Evolutionary conservation across 345 rosid genomes (phyloP), one percentile per base, ranked within the genome.

Genomic region (Raphanus sativus): DNA sequence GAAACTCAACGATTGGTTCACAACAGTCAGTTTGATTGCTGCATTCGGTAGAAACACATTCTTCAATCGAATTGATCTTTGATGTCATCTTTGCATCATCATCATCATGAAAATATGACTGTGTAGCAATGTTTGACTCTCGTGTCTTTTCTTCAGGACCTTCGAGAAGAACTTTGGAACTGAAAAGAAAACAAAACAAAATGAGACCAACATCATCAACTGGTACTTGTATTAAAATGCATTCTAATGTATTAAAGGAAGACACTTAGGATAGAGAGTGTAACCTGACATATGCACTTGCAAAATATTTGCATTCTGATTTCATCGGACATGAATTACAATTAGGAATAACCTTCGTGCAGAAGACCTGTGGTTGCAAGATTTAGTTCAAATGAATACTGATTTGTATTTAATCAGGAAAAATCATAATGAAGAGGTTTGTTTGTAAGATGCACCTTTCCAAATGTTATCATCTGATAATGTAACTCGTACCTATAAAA

Each of bases 271-370:
- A 25, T 9, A 9, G 0, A 33, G 6, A 24, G 7, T 38, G 15
- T 70, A 67, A 93, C 98, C 97, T 93, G 55, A 88, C 90, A 81
- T 77, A 77, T 82, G 89, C 87, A 85, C 94, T 90, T 2, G 90
- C 91, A 83, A 86, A 94, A 67, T 91, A 89, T 80, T 79, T 89
- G 78, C 98, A 94, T 2, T 87, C 87, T 62, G 85, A 90, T 50
- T 81, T 87, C 85, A 93, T 80, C 3, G 98, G 98, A 79, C 97
- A 93, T 0, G 87, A 90, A 7, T 87, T 86, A 82, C 98, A 91
- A 34, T 89, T 91, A 11, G 98, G 98, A 42, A 83, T 81, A 74
- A 17, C 81, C 68, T 89, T 91, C 33, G 96, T 89, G 70, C 96
- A 93, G 28, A 87, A 86, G 25, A 90, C 91, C 96, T 93, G 81